Evolutionary conservation across 2,329 filamentous ascomycete species (phyloP).

Genomic region (Curvularia hawaiiensis): DNA sequence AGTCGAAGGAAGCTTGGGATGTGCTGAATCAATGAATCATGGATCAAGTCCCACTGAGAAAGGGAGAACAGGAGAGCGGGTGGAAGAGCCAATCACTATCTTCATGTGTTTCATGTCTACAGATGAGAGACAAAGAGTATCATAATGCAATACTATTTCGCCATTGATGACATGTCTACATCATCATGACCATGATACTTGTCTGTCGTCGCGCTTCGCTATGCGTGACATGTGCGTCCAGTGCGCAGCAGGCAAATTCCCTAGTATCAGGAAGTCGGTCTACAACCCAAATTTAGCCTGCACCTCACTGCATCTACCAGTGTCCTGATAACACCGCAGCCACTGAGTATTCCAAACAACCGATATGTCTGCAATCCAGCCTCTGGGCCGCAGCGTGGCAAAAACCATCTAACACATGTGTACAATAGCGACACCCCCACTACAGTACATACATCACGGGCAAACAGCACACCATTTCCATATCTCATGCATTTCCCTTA

Average conservation of each 20-base stretch:
- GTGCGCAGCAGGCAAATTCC: no score
- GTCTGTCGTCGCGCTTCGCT: neutral
- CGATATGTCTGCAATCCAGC: no score
- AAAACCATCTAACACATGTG: no score
- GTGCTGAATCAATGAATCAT: neutral
- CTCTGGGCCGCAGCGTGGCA: no score
- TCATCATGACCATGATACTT: neutral
- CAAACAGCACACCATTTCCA: neutral
- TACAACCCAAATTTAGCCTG: no score
- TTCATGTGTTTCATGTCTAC: neutral
- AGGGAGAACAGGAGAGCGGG: neutral
- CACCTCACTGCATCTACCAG: no score
- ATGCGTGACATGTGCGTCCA: neutral
- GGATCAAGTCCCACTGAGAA: neutral
- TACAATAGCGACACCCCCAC: neutral
- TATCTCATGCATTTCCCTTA: constrained; percentile 26
- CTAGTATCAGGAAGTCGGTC: no score
- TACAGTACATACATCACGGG: neutral
- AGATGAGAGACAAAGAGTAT: neutral
- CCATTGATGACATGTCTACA: neutral
- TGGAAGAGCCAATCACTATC: neutral
- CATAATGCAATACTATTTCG: neutral
- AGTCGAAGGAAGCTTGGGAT: neutral
- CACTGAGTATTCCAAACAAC: no score
- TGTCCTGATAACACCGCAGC: no score